phyloP scores from a whole-genome alignment of 2,329 filamentous ascomycete species.

The Botrytis elliptica region DNA sequence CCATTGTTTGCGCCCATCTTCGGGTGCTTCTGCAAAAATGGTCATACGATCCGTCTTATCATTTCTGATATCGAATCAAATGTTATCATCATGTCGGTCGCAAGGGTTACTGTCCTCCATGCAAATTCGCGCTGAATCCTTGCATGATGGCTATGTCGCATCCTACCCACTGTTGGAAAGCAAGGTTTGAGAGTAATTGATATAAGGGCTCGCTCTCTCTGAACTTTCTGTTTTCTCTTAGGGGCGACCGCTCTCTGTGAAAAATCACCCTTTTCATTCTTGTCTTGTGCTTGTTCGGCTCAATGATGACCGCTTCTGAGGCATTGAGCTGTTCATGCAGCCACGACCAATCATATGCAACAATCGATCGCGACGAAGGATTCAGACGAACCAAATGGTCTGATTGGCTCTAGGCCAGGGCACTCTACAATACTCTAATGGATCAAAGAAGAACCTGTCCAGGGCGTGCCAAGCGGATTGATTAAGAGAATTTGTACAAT shows the following conservation, averaged over 20 bases:
- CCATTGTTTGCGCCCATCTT: not conserved
- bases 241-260: not conserved
- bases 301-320: not conserved
- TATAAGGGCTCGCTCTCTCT: conserved; percentile 2
- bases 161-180: conserved; percentile 6
- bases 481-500: not conserved
- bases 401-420: not conserved
- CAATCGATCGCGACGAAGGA: not conserved
- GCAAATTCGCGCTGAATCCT: conserved; percentile 5
- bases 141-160: conserved; percentile 7
- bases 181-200: not conserved
- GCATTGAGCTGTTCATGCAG: conserved; percentile 13
- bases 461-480: not conserved
- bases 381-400: not conserved
- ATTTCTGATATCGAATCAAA: conserved; percentile 8
- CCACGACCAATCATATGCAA: conserved; percentile 5
- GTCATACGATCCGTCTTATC: conserved; percentile 10
- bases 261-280: not conserved
- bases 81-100: not conserved
- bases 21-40: not conserved
- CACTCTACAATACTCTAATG: not conserved
- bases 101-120: conserved; percentile 5
- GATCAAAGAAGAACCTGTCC: not conserved
- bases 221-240: not conserved
- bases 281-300: not conserved